These are phyloP conservation scores for Trichoderma simmonsii DNA, from an alignment of 2,329 filamentous ascomycete species.

Conservation along the genomic window DNA sequence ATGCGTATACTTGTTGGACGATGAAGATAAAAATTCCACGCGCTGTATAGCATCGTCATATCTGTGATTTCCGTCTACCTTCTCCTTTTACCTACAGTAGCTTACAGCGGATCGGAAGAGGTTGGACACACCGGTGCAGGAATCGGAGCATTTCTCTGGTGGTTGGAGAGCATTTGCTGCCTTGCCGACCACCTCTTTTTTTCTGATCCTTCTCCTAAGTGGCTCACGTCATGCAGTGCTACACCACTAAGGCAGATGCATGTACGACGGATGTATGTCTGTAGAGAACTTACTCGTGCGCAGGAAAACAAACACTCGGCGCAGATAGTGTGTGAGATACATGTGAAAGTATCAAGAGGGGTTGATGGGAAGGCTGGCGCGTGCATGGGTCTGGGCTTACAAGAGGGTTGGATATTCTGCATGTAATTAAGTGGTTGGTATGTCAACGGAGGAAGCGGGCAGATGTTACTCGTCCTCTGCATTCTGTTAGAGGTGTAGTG, in stretches of 20 bases:
- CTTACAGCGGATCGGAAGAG: background rate
- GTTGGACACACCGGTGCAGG: background rate
- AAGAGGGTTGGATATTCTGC: conserved; percentile 6
- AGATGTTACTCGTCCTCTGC: background rate
- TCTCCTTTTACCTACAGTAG: background rate
- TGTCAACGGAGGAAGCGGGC: background rate
- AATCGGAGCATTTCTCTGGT: background rate
- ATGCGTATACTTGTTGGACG: background rate
- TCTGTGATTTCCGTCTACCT: background rate
- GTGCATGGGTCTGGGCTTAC: conserved; percentile 7
- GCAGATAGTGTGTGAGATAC: background rate
- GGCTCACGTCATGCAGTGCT: conserved; percentile 15
- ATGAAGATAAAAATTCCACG: background rate
- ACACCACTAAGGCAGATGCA: background rate
- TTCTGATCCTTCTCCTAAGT: background rate
- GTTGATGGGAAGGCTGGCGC: background rate
- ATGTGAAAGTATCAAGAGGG: background rate
- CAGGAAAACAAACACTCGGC: background rate
- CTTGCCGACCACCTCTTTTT: conserved; percentile 7
- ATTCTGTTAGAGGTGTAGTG: background rate
- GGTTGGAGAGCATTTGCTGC: background rate
- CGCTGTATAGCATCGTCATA: background rate
- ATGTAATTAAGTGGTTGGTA: conserved; percentile 6
- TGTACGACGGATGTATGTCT: background rate
- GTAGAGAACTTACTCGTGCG: conserved; percentile 14